Evolutionary conservation across 140 eudicot species (phyloP).

Genomic region (Senecio squalidus): DNA sequence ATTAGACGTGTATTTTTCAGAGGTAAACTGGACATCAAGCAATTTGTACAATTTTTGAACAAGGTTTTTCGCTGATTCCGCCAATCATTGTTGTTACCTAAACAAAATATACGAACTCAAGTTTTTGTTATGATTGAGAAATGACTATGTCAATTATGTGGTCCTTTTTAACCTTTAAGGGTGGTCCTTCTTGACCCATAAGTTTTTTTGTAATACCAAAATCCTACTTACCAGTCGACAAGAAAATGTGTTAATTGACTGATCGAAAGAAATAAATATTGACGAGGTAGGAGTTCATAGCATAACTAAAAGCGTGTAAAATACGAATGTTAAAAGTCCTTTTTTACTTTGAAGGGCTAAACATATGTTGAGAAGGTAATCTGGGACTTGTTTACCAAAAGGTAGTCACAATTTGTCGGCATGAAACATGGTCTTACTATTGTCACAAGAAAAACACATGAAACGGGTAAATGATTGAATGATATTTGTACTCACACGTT

Average conservation of each 20-base stretch:
- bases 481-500: neutral
- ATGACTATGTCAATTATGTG: neutral
- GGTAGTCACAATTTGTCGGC: too few relatives aligned
- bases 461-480: conserved; percentile 7
- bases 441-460: neutral
- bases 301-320: neutral
- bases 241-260: too few relatives aligned
- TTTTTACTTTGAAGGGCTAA: neutral
- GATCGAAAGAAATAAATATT: neutral
- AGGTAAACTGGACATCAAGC: too few relatives aligned
- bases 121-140: neutral
- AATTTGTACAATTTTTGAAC: too few relatives aligned
- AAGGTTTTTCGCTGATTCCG: too few relatives aligned
- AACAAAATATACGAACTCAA: conserved; percentile 1
- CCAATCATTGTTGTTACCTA: too few relatives aligned
- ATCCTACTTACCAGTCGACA: too few relatives aligned
- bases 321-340: neutral
- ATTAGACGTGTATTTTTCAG: too few relatives aligned
- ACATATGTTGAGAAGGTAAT: neutral
- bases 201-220: neutral
- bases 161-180: neutral
- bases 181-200: neutral
- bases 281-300: neutral
- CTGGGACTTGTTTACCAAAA: neutral
- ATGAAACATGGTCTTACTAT: neutral